These are phyloP conservation scores for Lentinula detonsa DNA, from an alignment of 768 basidiomycete species.

Conservation along the genomic window DNA sequence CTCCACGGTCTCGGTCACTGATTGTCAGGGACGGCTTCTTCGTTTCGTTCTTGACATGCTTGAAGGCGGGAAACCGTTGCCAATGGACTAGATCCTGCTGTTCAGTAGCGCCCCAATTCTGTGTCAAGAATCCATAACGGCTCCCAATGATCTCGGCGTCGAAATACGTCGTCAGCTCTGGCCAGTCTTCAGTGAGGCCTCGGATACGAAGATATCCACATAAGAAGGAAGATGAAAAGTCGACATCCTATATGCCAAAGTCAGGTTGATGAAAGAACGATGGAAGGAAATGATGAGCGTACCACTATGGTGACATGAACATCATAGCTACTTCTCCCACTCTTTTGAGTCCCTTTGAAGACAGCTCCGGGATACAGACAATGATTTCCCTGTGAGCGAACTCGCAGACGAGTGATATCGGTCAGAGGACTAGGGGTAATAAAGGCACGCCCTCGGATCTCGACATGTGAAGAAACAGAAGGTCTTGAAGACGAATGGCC, in stretches of 20 bases:
- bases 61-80: constrained; percentile 89
- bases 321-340: constrained; percentile 90
- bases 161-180: constrained; percentile 94
- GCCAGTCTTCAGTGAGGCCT: constrained; percentile 90
- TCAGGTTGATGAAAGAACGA: constrained; percentile 2
- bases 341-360: constrained; percentile 91
- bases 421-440: constrained; percentile 45
- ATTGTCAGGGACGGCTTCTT: constrained; percentile 75
- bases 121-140: constrained; percentile 86
- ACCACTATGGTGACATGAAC: constrained; percentile 91
- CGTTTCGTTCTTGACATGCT: constrained; percentile 74
- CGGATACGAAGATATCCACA: constrained; percentile 93
- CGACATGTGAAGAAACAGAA: constrained; percentile 11
- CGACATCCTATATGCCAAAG: constrained; percentile 61
- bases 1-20: constrained; percentile 67
- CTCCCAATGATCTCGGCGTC: constrained; percentile 94
- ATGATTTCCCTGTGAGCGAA: constrained; percentile 65
- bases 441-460: constrained; percentile 12
- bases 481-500: neutral
- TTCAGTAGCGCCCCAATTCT: constrained; percentile 87
- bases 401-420: constrained; percentile 74
- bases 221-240: constrained; percentile 78
- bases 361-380: constrained; percentile 85
- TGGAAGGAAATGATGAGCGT: constrained; percentile 27
- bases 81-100: constrained; percentile 93